These are phyloP conservation scores for Chaetomium olivaceum DNA, from an alignment of 2,329 filamentous ascomycete species.

Conservation along the genomic window DNA sequence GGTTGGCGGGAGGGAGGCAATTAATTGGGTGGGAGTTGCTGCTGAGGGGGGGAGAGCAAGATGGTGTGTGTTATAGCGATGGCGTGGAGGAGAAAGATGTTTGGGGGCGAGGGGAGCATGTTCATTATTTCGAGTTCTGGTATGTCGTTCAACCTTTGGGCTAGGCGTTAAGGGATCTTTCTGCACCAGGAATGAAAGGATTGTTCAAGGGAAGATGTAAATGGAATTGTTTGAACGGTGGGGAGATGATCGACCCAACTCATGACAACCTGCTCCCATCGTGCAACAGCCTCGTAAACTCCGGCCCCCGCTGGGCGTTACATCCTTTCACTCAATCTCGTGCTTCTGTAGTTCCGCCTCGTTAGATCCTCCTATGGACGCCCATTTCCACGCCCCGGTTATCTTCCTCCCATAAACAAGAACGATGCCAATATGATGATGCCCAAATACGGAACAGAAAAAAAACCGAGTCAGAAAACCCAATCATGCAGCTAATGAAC, in stretches of 20 bases:
- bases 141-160: slow-evolving; percentile 2
- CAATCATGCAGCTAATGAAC: slow-evolving; percentile 6
- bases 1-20: too few species aligned
- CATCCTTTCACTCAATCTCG: not conserved
- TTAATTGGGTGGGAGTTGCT: not conserved
- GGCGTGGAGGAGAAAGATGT: not conserved
- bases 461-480: slow-evolving; percentile 7
- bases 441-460: slow-evolving; percentile 5
- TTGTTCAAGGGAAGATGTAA: not conserved
- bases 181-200: not conserved
- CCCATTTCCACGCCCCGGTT: not conserved
- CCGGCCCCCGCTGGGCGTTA: not conserved
- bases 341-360: not conserved
- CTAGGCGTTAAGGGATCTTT: slow-evolving; percentile 14
- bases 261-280: not conserved
- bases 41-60: not conserved
- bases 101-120: not conserved
- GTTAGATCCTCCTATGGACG: slow-evolving; percentile 1
- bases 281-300: not conserved
- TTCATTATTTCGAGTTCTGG: not conserved
- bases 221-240: not conserved
- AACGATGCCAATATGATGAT: slow-evolving; percentile 16
- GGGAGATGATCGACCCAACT: not conserved
- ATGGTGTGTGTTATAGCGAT: not conserved
- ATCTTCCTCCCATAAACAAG: not conserved